phyloP scores from a whole-genome alignment of 768 basidiomycete species.

The Sarcodon sp. region DNA sequence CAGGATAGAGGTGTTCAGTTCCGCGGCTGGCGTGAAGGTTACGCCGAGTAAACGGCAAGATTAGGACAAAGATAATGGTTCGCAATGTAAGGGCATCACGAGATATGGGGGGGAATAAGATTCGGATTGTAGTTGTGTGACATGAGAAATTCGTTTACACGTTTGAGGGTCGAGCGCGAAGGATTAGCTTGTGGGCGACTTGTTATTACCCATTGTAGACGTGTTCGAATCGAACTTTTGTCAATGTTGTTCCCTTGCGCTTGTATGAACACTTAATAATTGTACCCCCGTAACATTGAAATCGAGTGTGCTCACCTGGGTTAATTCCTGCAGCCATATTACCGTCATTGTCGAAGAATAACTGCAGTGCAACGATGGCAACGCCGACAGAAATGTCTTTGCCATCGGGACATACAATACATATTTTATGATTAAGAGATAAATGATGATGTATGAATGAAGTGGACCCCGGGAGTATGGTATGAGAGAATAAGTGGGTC shows the following conservation, averaged over 20 bases:
- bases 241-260: conserved; percentile 11
- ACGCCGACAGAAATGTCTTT: conserved; percentile 56
- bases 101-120: neutral
- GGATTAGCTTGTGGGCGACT: conserved; percentile 72
- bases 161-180: conserved; percentile 66
- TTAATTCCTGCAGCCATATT: neutral
- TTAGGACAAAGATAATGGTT: neutral
- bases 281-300: neutral
- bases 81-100: neutral
- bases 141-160: conserved; percentile 65
- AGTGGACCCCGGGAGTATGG: conserved; percentile 34
- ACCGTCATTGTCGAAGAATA: conserved; percentile 47
- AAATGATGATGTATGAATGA: conserved; percentile 32
- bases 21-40: conserved; percentile 15
- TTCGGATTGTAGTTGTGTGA: conserved; percentile 12
- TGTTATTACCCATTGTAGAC: conserved; percentile 81
- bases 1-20: conserved; percentile 48
- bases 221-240: conserved; percentile 55
- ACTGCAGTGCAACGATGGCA: conserved; percentile 40
- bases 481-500: conserved; percentile 18
- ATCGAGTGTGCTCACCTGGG: neutral
- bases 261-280: neutral
- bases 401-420: conserved; percentile 43
- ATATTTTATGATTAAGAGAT: conserved; percentile 20
- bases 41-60: neutral